Evolutionary conservation across 495 filamentous ascomycete genomes (phyloP), one percentile per base, ranked within the genome.

Genomic region (Usnea hakonensis): DNA sequence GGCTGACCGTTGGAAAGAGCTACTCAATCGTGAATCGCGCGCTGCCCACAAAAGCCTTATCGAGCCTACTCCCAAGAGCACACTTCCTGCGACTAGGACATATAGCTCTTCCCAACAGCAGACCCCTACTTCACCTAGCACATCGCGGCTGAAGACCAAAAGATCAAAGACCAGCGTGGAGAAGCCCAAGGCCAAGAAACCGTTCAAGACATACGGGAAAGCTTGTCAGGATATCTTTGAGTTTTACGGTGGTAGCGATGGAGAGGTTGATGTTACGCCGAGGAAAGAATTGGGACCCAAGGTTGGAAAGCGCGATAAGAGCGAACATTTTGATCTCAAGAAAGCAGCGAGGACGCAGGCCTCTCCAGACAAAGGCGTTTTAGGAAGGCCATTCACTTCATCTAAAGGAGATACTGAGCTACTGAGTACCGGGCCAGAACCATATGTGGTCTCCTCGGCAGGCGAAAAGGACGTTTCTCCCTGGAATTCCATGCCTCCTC

Each of bases 11-110:
- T 17, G 3, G n/a, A 52, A 14, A 70, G 68, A 68, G 32, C n/a
- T n/a, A 37, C 55, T 70, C 13, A 64, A 57, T 56, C 55, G 53
- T 17, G 68, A 70, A 21, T 66, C 68, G 23, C 56, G 60, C 26
- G 50, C 55, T 54, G 68, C 66, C 11, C 63, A 68, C 23, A 62
- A 46, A 55, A 53, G 54, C 38, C 58, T 70, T 5, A 33, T 70
- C 21, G 66, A 70, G 35, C 61, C 60, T 52, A 68, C 67, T 0
- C 64, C 67, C 2, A 43, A 57, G 4, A 38, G 43, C 28, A 55
- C 32, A 4, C 26, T 41, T 28, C 35, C 61, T 19, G 38, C 59
- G 36, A 64, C 21, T n/a, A 5, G 44, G 7, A 32, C 63, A 17
- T 33, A 35, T 8, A 43, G 23, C 17, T 44, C 50, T 3, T 57